Conservation (phyloP, 2,329 filamentous ascomycete genomes). For the Exserohilum rostratum region DNA sequence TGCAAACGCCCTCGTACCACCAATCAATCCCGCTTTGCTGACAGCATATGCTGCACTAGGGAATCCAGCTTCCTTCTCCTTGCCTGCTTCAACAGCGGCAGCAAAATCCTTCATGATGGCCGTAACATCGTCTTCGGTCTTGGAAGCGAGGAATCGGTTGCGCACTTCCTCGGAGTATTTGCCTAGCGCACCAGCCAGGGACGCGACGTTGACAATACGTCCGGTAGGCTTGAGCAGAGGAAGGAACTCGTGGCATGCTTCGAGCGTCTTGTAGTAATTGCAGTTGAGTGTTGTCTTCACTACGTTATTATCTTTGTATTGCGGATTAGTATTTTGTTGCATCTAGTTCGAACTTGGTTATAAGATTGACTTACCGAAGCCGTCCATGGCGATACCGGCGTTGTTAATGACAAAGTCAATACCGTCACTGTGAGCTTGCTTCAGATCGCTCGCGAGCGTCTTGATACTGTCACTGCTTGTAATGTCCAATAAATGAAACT, state of each 20-base stretch:
- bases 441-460: conserved; percentile 51
- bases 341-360: too few relatives aligned
- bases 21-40: conserved; percentile 54
- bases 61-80: conserved; percentile 56
- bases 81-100: conserved; percentile 53
- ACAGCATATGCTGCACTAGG: conserved; percentile 59
- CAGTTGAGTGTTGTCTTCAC: conserved; percentile 57
- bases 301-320: conserved; percentile 49
- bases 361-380: conserved; percentile 47
- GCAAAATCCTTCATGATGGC: conserved; percentile 58
- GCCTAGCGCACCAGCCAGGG: conserved; percentile 52
- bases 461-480: conserved; percentile 53
- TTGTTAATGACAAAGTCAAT: conserved; percentile 63
- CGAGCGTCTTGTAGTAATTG: conserved; percentile 61
- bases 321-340: neutral
- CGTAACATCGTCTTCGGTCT: conserved; percentile 53
- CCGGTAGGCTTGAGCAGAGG: conserved; percentile 54
- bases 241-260: conserved; percentile 53
- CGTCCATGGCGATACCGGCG: conserved; percentile 56
- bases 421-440: conserved; percentile 54
- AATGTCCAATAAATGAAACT: conserved; percentile 58
- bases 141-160: conserved; percentile 51
- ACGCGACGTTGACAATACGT: conserved; percentile 58
- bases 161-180: conserved; percentile 55
- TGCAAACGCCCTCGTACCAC: conserved; percentile 50